These are phyloP conservation scores for Citrus unshiu DNA, from an alignment of 345 rosid genomes.

Conservation along the genomic window DNA sequence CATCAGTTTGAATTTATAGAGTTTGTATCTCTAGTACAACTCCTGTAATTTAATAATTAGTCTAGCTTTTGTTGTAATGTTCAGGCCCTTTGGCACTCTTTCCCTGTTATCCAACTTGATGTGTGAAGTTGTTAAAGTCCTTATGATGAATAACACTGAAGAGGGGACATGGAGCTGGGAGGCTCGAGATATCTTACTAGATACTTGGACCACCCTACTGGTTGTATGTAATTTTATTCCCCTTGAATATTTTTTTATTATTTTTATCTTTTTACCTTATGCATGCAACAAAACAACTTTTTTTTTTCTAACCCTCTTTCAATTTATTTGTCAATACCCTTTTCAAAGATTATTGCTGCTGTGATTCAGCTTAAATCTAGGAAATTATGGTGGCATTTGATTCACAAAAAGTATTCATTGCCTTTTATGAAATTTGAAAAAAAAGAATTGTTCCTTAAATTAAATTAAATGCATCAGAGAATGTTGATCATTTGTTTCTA, in stretches of 20 bases:
- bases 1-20: background rate
- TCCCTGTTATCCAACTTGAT: constrained; percentile 72
- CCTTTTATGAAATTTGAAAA: background rate
- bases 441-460: background rate
- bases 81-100: constrained; percentile 90
- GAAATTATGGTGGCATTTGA: background rate
- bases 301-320: background rate
- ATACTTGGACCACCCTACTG: constrained; percentile 88
- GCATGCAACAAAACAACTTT: background rate
- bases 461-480: too few species aligned
- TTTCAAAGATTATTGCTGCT: background rate
- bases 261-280: constrained; percentile 8
- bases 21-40: background rate
- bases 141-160: constrained; percentile 51
- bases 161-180: constrained; percentile 97
- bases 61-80: constrained; percentile 25
- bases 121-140: constrained; percentile 88
- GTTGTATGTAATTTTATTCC: constrained; percentile 42
- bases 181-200: constrained; percentile 94
- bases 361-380: constrained; percentile 4
- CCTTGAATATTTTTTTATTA: background rate
- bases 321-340: constrained; percentile 10
- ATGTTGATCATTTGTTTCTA: too few species aligned
- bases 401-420: background rate
- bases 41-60: background rate